phyloP scores from a whole-genome alignment of 768 basidiomycete species.

The Pleurotus djamor region DNA sequence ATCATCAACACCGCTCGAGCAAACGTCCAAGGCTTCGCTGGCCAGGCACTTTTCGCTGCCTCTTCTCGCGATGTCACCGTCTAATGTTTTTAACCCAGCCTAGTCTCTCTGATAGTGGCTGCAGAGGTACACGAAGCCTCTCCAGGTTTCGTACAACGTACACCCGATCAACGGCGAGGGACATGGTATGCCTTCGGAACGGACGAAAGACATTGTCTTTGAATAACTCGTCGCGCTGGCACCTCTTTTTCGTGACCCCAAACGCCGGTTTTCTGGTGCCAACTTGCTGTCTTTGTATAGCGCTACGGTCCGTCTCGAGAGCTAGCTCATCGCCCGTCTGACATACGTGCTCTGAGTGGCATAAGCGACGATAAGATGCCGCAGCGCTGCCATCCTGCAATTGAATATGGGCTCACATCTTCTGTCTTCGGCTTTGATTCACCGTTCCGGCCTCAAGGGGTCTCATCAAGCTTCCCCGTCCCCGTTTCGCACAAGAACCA shows the following conservation, averaged over 20 bases:
- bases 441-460: neutral
- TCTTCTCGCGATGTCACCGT: neutral
- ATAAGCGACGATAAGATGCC: neutral
- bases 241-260: neutral
- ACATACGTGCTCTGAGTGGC: no score
- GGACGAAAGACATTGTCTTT: neutral
- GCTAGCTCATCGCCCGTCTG: no score
- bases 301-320: neutral
- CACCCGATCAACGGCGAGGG: slow-evolving; percentile 3
- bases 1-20: neutral
- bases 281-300: neutral
- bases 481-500: slow-evolving; percentile 1
- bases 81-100: neutral
- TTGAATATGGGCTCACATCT: neutral
- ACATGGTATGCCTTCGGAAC: neutral
- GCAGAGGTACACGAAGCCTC: neutral
- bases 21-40: neutral
- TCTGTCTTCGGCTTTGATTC: slow-evolving; percentile 2
- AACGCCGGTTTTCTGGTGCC: no score
- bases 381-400: neutral
- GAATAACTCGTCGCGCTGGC: neutral
- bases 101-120: neutral
- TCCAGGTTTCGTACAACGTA: neutral
- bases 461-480: slow-evolving; percentile 3
- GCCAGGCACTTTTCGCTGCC: neutral